phyloP scores from a whole-genome alignment of 2,329 filamentous ascomycete genomes.

The Penicillium sp. region DNA sequence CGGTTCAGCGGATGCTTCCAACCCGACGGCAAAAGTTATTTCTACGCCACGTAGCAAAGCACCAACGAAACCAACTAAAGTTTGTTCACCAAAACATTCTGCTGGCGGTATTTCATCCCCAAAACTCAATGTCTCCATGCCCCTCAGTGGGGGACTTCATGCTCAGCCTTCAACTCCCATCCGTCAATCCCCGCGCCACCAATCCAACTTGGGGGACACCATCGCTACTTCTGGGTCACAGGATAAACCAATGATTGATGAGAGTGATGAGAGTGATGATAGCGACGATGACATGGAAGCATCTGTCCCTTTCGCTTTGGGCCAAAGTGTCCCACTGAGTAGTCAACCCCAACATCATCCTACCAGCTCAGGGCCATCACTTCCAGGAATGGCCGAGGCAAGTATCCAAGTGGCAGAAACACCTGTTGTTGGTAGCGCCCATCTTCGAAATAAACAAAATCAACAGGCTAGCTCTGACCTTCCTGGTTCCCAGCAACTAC shows the following conservation, averaged over 20 bases:
- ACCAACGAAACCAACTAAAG: neutral
- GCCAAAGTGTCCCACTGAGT: constrained; percentile 21
- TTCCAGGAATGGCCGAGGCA: constrained; percentile 16
- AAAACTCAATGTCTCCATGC: neutral
- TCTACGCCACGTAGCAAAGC: neutral
- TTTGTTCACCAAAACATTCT: no score
- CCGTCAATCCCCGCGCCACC: neutral
- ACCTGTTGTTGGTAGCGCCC: constrained; percentile 20
- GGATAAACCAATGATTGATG: constrained; percentile 17
- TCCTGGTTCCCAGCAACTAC: constrained; percentile 12
- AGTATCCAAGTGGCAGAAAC: constrained; percentile 39
- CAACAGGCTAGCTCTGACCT: neutral
- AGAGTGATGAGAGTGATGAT: constrained; percentile 32
- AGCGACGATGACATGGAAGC: constrained; percentile 37
- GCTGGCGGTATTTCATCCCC: no score
- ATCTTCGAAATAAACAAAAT: constrained; percentile 3
- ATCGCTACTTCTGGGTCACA: neutral
- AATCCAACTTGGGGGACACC: neutral
- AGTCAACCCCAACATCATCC: constrained; percentile 27
- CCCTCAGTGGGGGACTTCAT: neutral
- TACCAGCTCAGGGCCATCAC: constrained; percentile 24
- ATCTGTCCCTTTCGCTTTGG: constrained; percentile 35
- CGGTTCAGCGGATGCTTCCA: neutral
- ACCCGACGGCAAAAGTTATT: neutral
- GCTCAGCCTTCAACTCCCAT: neutral